Evolutionary conservation across 2,329 filamentous ascomycete species (phyloP), one percentile per base, ranked within the genome.

Genomic region (Sphaerulina populicola): DNA sequence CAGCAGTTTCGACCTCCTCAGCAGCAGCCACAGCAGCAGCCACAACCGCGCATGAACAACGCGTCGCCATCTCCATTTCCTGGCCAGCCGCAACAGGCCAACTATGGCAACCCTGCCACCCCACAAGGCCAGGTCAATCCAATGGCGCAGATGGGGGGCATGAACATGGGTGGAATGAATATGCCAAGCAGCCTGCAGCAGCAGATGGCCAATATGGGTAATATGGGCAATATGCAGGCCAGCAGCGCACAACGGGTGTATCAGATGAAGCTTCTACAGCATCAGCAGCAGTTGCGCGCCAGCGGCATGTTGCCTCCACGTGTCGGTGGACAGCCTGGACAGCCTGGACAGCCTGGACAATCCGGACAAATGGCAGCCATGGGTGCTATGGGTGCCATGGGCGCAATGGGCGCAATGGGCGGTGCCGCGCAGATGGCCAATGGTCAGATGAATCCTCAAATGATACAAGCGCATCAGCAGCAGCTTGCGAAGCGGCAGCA

Each of bases 31-130:
- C 83, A 48, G 46, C 46, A 84, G 36, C 86, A 89, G 66, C 77
- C 66, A 23, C 56, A 47, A 18, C 78, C 59, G 62, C 62, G 89
- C 64, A 88, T 97, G 68, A 85, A 89, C 58, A 96, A 91, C 41
- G 85, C 88, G 39, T 97, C 93, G 30, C 91, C 93, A 3, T 91
- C 93, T 68, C 88, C 88, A 1, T 95, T 94, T 67, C 62, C 63
- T 2, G 44, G 51, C n/a, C 62, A 61, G 48, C 58, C 57, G 43
- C 60, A 60, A 49, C 54, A 47, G 35, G 51, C 50, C 43, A 60
- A 58, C 36, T 65, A 61, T 49, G 59, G 55, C 33, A 85, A 82
- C 40, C 63, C 64, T 18, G 53, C 58, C 9, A 57, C 59, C 47
- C 49, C 53, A 18, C 54, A 58, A 47, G 56, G 55, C 41, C 60